Evolutionary conservation across 768 basidiomycete species (phyloP).

Genomic region (Mycena albidolilacea): DNA sequence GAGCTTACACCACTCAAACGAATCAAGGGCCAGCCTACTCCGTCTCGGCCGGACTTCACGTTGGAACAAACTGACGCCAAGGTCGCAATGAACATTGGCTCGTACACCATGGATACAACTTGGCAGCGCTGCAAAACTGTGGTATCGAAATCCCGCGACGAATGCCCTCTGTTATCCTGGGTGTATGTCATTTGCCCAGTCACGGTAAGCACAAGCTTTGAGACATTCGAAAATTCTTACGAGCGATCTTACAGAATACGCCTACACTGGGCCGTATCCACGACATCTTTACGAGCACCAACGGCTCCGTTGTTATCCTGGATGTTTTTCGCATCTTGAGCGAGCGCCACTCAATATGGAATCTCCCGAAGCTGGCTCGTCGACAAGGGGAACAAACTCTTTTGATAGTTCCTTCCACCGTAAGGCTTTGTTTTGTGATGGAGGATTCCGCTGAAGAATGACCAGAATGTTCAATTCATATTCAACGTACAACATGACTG

Average conservation of each 20-base stretch:
- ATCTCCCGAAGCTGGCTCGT: constrained; percentile 12
- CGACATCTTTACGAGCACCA: constrained; percentile 20
- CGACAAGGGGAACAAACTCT: constrained; percentile 1
- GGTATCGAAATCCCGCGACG: no score
- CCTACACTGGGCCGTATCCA: constrained; percentile 22
- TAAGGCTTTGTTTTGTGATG: not conserved
- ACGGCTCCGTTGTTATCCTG: constrained; percentile 25
- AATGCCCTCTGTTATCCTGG: no score
- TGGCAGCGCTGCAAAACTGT: no score
- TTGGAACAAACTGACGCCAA: no score
- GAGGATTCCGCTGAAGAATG: not conserved
- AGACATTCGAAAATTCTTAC: no score
- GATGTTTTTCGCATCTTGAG: not conserved
- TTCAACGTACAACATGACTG: constrained; percentile 35
- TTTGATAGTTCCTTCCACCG: constrained; percentile 14
- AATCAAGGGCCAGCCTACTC: no score
- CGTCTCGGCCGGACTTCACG: no score
- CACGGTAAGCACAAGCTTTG: not conserved
- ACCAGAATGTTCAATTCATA: constrained; percentile 16
- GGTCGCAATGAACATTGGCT: no score
- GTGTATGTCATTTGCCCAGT: no score
- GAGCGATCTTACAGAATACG: not conserved
- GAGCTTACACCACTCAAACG: no score
- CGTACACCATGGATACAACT: no score
- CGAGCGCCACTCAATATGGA: constrained; percentile 14